Conservation (phyloP, 768 basidiomycete species). For the Filobasidium floriforme region DNA sequence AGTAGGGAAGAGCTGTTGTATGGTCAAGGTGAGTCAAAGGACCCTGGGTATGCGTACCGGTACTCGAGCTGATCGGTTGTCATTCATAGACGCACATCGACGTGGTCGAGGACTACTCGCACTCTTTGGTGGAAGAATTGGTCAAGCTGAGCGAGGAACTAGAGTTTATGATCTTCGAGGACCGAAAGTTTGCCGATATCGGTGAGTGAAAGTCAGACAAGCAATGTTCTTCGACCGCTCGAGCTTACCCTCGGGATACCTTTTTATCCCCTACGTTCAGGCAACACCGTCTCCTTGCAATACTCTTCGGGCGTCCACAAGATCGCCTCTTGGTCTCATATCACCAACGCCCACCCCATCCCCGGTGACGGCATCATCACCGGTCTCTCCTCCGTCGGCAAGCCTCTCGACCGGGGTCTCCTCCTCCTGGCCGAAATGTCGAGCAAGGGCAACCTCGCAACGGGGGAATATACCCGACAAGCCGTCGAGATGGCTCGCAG, state of each 20-base stretch:
- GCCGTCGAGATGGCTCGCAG: constrained; percentile 80
- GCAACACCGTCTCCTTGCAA: constrained; percentile 91
- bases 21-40: constrained; percentile 64
- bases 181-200: constrained; percentile 98
- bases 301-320: constrained; percentile 88
- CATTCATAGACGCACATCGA: constrained; percentile 80
- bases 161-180: constrained; percentile 95
- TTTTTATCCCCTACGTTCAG: constrained; percentile 47
- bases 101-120: constrained; percentile 84
- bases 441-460: constrained; percentile 74
- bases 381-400: constrained; percentile 80
- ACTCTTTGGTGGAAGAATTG: constrained; percentile 60
- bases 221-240: not conserved
- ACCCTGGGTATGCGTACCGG: not conserved
- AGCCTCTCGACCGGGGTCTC: constrained; percentile 74
- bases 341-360: constrained; percentile 93
- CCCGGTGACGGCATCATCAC: constrained; percentile 90
- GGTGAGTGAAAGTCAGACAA: constrained; percentile 50
- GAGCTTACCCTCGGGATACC: not conserved
- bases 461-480: constrained; percentile 70
- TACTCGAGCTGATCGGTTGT: not conserved
- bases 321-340: constrained; percentile 90
- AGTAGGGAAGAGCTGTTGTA: constrained; percentile 82
- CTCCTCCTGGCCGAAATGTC: constrained; percentile 95
- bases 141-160: constrained; percentile 65